Evolutionary conservation across 495 filamentous ascomycete genomes (phyloP), one percentile per base, ranked within the genome.

Genomic region (Arthonia radiata): DNA sequence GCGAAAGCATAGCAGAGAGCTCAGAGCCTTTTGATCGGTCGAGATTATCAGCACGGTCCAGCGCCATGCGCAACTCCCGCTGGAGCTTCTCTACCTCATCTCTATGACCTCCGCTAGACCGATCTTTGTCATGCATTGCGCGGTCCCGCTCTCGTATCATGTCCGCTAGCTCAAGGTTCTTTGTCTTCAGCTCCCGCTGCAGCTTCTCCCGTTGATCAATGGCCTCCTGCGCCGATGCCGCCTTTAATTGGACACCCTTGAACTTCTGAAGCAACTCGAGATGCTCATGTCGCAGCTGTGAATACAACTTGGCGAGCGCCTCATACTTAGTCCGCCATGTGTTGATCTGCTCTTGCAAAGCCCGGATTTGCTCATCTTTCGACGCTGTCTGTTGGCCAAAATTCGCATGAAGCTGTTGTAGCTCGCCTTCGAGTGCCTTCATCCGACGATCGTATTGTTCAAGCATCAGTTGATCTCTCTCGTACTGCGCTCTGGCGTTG

Each of bases 281-380:
- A 56, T 97, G 86, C 50, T 97, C 86, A 33, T 81, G 71, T 27
- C 86, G 77, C 28, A 97, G 56, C 46, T 94, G 86, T 10, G 82
- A 90, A 48, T 97, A 97, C 4, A 97, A 60, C 50, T 94, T 94
- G 23, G 86, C 86, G 28, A 97, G 53, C 3, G 83, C 75, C 43
- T 97, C 89, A 39, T 94, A 97, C 51, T 94, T 97, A 18, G 76
- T 66, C 30, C 86, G 61, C 86, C 86, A 94, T 1, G 81, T 92
- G 46, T 91, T 91, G 35, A 90, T 71, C 42, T 91, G 81, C 48
- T 90, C 81, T 42, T 93, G 83, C 11, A 94, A 54, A 4, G 86
- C 67, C 24, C 72, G 57, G 37, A 97, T 90, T 43, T 93, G 79
- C 34, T 93, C 86, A 39, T 97, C 86, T 41, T 82, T 82, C 35